These are phyloP conservation scores for Arabidopsis lyrata DNA, from an alignment of 441 rosid genomes.

Conservation along the genomic window DNA sequence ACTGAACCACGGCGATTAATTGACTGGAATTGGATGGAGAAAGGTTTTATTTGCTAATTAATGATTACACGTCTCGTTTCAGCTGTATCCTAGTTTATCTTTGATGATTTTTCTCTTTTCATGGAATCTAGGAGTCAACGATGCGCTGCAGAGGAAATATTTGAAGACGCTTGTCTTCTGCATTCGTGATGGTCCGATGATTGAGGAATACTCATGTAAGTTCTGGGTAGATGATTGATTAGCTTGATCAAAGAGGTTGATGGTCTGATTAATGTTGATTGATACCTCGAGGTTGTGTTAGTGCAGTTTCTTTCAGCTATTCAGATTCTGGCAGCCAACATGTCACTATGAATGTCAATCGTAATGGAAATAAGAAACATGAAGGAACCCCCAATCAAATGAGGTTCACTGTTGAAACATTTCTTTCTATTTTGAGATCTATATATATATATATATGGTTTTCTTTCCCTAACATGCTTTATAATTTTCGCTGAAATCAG, in stretches of 20 bases:
- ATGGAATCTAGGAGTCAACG: slow-evolving; percentile 70
- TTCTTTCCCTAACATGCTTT: not conserved
- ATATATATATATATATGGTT: not conserved
- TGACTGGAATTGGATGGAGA: slow-evolving; percentile 89
- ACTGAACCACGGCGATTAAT: slow-evolving; percentile 91
- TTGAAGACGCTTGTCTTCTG: slow-evolving; percentile 80
- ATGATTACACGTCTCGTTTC: not conserved
- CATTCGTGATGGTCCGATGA: slow-evolving; percentile 78
- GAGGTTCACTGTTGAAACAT: slow-evolving; percentile 58
- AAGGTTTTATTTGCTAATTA: slow-evolving; percentile 40
- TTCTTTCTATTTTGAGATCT: slow-evolving; percentile 4
- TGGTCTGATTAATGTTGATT: not conserved
- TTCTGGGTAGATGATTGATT: not conserved
- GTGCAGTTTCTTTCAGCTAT: slow-evolving; percentile 92
- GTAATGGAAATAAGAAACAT: slow-evolving; percentile 74
- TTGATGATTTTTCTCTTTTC: slow-evolving; percentile 11
- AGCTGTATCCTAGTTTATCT: not conserved
- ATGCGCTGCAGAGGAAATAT: slow-evolving; percentile 92
- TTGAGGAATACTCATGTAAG: slow-evolving; percentile 92
- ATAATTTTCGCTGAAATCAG: slow-evolving; percentile 48
- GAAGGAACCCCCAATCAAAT: slow-evolving; percentile 91
- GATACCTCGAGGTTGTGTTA: slow-evolving; percentile 22
- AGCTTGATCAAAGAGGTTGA: not conserved
- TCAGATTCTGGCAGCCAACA: slow-evolving; percentile 78
- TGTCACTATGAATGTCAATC: slow-evolving; percentile 84